Conservation (phyloP, 2,329 filamentous ascomycete species). For the Trichoderma atroviride region DNA sequence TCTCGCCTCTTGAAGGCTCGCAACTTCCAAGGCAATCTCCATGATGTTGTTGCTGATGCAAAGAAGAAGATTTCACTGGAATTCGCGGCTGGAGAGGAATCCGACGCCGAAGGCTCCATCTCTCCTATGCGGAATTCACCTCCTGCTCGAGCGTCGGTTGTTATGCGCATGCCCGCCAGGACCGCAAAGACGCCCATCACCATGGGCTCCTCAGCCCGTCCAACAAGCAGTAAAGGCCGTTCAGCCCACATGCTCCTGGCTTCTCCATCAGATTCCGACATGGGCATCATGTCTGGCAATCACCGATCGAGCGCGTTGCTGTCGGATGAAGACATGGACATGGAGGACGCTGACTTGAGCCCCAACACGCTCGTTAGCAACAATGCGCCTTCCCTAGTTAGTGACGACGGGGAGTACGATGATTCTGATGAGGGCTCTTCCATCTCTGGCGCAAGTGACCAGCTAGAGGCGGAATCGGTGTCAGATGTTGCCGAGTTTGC, state of each 20-base stretch:
- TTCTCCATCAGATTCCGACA: conserved; percentile 38
- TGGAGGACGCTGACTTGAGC: conserved; percentile 64
- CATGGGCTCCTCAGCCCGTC: conserved; percentile 46
- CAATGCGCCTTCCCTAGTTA: conserved; percentile 77
- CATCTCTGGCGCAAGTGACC: conserved; percentile 60
- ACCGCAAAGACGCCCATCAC: conserved; percentile 55
- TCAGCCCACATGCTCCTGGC: conserved; percentile 45
- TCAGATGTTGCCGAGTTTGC: conserved; percentile 65
- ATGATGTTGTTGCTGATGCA: conserved; percentile 60
- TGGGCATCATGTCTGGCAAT: conserved; percentile 30
- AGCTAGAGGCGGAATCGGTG: conserved; percentile 60
- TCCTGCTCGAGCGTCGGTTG: conserved; percentile 43
- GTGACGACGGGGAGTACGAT: conserved; percentile 78
- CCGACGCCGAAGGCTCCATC: conserved; percentile 43
- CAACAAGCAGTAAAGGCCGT: conserved; percentile 61
- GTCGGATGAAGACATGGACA: conserved; percentile 54
- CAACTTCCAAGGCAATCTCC: conserved; percentile 63
- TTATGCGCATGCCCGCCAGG: conserved; percentile 62
- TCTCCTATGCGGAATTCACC: conserved; percentile 28
- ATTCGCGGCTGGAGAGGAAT: conserved; percentile 58
- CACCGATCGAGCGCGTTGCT: conserved; percentile 32
- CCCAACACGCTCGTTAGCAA: conserved; percentile 72
- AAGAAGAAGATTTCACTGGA: conserved; percentile 57
- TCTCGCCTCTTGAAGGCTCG: conserved; percentile 65
- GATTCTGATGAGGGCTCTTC: conserved; percentile 68